Conservation (phyloP, 2,329 filamentous ascomycete species). For the Chrysoporthe puriensis region DNA sequence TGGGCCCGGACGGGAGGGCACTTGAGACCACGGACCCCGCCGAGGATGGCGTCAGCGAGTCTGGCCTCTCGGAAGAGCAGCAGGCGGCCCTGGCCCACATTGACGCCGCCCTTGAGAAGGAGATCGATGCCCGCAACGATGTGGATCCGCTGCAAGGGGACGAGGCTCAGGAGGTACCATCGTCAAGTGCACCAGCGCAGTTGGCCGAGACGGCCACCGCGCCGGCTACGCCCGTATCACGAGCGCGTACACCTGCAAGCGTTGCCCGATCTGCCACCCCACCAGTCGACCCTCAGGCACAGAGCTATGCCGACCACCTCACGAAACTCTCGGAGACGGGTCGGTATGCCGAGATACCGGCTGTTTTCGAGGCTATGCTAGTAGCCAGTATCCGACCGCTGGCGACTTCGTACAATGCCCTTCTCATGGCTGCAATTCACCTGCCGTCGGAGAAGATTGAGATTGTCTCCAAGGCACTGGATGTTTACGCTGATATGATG, state of each 20-base stretch:
- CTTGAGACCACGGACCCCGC: conserved; percentile 40
- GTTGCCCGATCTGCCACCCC: conserved; percentile 63
- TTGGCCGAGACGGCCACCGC: conserved; percentile 40
- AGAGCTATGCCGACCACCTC: conserved; percentile 78
- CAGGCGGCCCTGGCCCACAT: conserved; percentile 75
- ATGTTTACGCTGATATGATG: conserved; percentile 97
- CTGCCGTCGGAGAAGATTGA: conserved; percentile 79
- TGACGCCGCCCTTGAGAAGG: conserved; percentile 80
- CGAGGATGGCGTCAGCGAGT: conserved; percentile 34
- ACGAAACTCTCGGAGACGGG: conserved; percentile 71
- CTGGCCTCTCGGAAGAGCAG: conserved; percentile 49
- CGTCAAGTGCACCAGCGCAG: conserved; percentile 41
- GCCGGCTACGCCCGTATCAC: conserved; percentile 47
- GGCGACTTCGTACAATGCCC: conserved; percentile 86
- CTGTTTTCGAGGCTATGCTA: conserved; percentile 88
- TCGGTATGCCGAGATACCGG: conserved; percentile 85
- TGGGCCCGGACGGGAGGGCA: conserved; percentile 43
- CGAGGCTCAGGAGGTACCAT: conserved; percentile 46
- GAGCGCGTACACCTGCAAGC: conserved; percentile 48
- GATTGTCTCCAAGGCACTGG: conserved; percentile 86
- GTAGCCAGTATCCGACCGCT: conserved; percentile 80
- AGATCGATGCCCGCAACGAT: conserved; percentile 62
- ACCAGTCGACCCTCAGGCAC: conserved; percentile 64
- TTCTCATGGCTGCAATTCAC: conserved; percentile 82
- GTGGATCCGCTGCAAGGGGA: conserved; percentile 43